Conservation (phyloP, 2,329 filamentous ascomycete genomes). For the Phaeosphaeria sp. region DNA sequence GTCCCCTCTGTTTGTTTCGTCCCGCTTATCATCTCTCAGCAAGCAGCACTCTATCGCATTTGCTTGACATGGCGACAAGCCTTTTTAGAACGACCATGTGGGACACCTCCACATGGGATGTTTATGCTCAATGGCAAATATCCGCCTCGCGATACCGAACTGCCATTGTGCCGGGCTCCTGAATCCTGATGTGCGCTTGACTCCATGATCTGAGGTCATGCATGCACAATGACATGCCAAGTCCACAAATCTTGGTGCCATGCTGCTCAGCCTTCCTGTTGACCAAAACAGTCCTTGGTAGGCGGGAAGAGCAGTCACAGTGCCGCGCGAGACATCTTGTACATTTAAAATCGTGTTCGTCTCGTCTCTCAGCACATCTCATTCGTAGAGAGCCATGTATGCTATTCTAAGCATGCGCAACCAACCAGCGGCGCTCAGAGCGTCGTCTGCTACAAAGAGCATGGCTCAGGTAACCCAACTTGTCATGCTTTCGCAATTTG, state of each 20-base stretch:
- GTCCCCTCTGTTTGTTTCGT: not conserved
- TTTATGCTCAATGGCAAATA: not conserved
- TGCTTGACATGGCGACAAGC: slow-evolving; percentile 3
- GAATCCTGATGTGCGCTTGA: not conserved
- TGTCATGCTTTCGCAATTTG: not conserved
- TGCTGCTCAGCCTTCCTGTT: not conserved
- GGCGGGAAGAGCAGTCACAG: too few species aligned
- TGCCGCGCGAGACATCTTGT: not conserved
- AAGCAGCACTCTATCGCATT: not conserved
- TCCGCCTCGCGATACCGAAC: not conserved
- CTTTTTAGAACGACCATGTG: not conserved
- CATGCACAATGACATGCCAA: not conserved
- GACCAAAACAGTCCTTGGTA: not conserved
- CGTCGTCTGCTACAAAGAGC: not conserved
- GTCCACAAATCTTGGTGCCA: not conserved
- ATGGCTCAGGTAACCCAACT: not conserved
- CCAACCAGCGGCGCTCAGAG: not conserved
- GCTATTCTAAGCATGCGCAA: not conserved
- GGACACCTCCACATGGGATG: not conserved
- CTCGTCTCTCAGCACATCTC: not conserved
- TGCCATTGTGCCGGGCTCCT: not conserved
- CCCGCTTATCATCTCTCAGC: not conserved
- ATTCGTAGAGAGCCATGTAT: not conserved
- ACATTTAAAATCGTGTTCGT: not conserved
- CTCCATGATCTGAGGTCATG: not conserved